phyloP scores from a whole-genome alignment of 805 yeast species.

The Candida caryicola region DNA sequence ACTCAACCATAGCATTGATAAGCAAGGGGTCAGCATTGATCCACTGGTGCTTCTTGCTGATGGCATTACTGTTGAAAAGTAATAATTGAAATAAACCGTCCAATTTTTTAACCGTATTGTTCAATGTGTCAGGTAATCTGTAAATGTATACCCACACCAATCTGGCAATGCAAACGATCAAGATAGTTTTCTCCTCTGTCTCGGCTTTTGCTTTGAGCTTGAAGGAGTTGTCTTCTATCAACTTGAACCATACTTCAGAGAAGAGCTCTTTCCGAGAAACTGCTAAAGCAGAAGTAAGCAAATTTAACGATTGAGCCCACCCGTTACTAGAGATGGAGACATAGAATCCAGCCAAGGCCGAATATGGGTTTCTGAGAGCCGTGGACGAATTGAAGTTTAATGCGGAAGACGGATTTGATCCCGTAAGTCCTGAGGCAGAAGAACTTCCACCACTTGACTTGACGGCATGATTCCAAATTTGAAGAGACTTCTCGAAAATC shows the following conservation, averaged over 20 bases:
- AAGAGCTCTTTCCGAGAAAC: conserved; percentile 81
- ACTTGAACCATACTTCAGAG: conserved; percentile 62
- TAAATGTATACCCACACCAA: conserved; percentile 87
- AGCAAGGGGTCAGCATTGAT: conserved; percentile 58
- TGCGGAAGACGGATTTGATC: background rate
- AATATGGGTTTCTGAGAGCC: background rate
- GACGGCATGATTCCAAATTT: conserved; percentile 42
- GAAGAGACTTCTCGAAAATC: conserved; percentile 52
- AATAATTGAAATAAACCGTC: conserved; percentile 59
- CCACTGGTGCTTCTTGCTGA: conserved; percentile 71
- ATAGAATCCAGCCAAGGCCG: background rate
- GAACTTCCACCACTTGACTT: conserved; percentile 3
- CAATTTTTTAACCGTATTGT: conserved; percentile 77
- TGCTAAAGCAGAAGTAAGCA: conserved; percentile 71
- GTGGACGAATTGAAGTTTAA: background rate
- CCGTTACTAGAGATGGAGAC: conserved; percentile 16
- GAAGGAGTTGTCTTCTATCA: conserved; percentile 60
- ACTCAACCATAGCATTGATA: conserved; percentile 64
- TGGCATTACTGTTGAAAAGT: conserved; percentile 41
- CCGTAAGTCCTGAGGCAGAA: background rate
- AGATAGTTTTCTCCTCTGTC: conserved; percentile 48
- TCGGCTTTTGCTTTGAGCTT: conserved; percentile 64
- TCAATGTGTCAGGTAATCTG: conserved; percentile 83
- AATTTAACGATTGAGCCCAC: conserved; percentile 69
- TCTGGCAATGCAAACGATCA: conserved; percentile 65